Evolutionary conservation across 805 yeast species (phyloP).

Genomic region (Hanseniaspora nectarophila): DNA sequence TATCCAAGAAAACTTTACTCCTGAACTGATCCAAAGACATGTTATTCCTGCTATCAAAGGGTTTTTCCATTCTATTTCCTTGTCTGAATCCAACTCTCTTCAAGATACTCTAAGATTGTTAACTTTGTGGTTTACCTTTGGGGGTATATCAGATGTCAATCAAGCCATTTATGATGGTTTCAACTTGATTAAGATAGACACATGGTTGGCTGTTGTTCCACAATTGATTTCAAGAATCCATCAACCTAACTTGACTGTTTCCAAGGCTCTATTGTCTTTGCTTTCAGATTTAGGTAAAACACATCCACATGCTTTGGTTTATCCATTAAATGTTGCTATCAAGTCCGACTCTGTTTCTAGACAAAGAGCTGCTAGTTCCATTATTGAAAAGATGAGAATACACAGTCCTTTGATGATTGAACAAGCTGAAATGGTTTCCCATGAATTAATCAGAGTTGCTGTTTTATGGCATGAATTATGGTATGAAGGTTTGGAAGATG

Average conservation of each 20-base stretch:
- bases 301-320: constrained; percentile 93
- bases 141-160: constrained; percentile 85
- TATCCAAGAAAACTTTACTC: constrained; percentile 25
- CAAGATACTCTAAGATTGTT: constrained; percentile 85
- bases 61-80: constrained; percentile 83
- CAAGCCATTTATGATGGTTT: constrained; percentile 85
- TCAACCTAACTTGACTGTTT: constrained; percentile 79
- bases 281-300: constrained; percentile 82
- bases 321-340: constrained; percentile 90
- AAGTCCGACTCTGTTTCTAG: constrained; percentile 84
- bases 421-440: constrained; percentile 89
- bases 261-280: constrained; percentile 65
- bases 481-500: constrained; percentile 96
- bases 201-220: constrained; percentile 92
- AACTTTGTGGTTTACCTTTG: constrained; percentile 92
- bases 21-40: constrained; percentile 63
- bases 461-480: constrained; percentile 96
- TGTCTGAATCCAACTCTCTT: constrained; percentile 73
- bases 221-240: constrained; percentile 93
- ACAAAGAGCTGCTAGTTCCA: constrained; percentile 81
- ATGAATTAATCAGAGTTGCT: constrained; percentile 85
- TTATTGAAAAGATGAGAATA: constrained; percentile 81
- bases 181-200: constrained; percentile 74
- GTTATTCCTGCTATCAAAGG: constrained; percentile 95
- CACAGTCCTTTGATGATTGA: constrained; percentile 77